Evolutionary conservation across 352 stramenopile species (phyloP).

Genomic region (Phytopythium aichiense): DNA sequence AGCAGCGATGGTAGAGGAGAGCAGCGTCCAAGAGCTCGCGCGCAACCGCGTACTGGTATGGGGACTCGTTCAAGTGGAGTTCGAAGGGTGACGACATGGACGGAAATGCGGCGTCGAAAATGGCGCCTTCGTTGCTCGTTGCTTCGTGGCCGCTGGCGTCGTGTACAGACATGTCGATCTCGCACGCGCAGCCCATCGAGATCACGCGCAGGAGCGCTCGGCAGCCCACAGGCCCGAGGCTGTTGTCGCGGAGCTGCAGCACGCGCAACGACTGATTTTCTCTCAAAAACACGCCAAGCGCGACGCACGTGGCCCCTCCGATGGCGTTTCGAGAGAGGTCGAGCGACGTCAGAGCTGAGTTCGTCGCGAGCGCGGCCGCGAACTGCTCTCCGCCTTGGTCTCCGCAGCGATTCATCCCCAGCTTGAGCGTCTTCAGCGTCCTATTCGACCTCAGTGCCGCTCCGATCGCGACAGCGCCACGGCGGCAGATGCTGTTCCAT

Average conservation of each 20-base stretch:
- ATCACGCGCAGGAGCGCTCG: constrained; percentile 51
- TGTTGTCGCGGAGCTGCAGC: constrained; percentile 57
- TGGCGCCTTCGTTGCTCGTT: constrained; percentile 10
- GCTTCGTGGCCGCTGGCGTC: constrained; percentile 29
- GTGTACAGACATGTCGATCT: constrained; percentile 55
- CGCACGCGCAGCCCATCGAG: constrained; percentile 40
- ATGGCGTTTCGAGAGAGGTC: constrained; percentile 64
- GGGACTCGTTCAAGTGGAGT: constrained; percentile 44
- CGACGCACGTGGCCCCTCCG: constrained; percentile 42
- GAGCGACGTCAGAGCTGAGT: constrained; percentile 40
- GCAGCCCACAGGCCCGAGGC: constrained; percentile 42
- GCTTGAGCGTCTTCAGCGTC: constrained; percentile 32
- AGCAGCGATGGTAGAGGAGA: constrained; percentile 30
- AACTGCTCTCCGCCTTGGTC: constrained; percentile 60
- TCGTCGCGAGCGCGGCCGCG: constrained; percentile 41
- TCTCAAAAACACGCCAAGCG: constrained; percentile 56
- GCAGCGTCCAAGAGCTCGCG: constrained; percentile 47
- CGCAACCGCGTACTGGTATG: constrained; percentile 60
- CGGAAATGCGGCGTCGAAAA: constrained; percentile 56
- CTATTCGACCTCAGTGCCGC: constrained; percentile 50
- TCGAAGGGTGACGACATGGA: constrained; percentile 55
- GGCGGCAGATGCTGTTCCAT: constrained; percentile 66
- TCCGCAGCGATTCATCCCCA: constrained; percentile 72
- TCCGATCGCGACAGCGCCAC: constrained; percentile 48
- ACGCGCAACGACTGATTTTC: constrained; percentile 33